Evolutionary conservation across 2,329 filamentous ascomycete genomes (phyloP), one percentile per base, ranked within the genome.

Genomic region (Pseudohalonectria lignicola): DNA sequence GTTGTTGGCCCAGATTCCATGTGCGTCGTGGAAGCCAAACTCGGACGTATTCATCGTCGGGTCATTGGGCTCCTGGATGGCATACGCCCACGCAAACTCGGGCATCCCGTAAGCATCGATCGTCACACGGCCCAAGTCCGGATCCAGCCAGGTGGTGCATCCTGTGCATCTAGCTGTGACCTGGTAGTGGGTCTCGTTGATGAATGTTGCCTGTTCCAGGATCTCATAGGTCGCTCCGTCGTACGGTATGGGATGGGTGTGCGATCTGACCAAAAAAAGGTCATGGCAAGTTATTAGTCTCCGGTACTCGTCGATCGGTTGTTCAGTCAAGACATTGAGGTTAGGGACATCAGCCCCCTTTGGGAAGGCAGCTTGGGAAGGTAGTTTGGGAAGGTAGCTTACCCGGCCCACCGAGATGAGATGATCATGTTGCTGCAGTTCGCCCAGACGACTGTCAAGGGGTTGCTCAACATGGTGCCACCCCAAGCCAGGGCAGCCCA

Each of bases 181-280:
- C 39, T 63, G 59, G 55, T 55, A 64, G 47, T 63, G 59, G 8
- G 60, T 61, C 9, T 48, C 47, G 50, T 64, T 64, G 43, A 48
- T 43, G 41, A 52, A 50, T 4, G 54, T 59, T 5, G 63, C 67
- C 5, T 45, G 56, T 40, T 43, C 47, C 10, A 64, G 51, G 5
- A 61, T 25, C 18, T 53, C 52, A 39, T 57, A 49, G 4, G 46
- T 48, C 2, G 60, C 50, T 21, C 44, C 48, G 3, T 44, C 34
- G 43, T 58, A 55, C 0, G 47, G 21, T 6, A 47, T 36, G 0
- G 61, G 61, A 12, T 53, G 47, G 12, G 50, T 51, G 46, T 59
- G 59, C n/a, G 53, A 50, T 6, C 42, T 44, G 20, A 17, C n/a
- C n/a, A n/a, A n/a, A n/a, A 13, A 9, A 5, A 12, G 13, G 29